These are phyloP conservation scores for Saccharomyces hybrid DNA, from an alignment of 1,139 yeast species.

Conservation along the genomic window DNA sequence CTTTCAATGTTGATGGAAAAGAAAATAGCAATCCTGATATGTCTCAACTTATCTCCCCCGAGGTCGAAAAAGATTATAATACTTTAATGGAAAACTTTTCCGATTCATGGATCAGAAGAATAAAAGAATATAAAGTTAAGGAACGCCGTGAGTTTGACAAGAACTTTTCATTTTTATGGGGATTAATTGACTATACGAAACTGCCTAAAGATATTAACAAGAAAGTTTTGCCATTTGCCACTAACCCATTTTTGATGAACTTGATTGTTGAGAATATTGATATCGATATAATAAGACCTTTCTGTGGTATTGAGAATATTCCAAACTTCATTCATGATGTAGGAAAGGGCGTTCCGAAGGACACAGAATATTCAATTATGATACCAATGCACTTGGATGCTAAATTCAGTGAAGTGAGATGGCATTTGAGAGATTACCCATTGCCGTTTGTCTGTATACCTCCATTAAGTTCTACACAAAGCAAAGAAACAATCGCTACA, in stretches of 20 bases:
- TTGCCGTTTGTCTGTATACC: slow-evolving; percentile 43
- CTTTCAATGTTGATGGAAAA: slow-evolving; percentile 9
- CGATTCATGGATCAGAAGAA: slow-evolving; percentile 65
- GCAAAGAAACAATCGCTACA: slow-evolving; percentile 27
- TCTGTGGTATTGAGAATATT: slow-evolving; percentile 45
- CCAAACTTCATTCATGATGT: slow-evolving; percentile 56
- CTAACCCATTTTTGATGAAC: slow-evolving; percentile 57
- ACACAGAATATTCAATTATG: slow-evolving; percentile 57
- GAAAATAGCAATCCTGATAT: slow-evolving; percentile 3
- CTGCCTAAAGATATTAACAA: slow-evolving; percentile 44
- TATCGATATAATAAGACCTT: slow-evolving; percentile 46
- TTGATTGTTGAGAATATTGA: slow-evolving; percentile 50
- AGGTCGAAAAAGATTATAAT: slow-evolving; percentile 13
- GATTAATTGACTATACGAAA: slow-evolving; percentile 35
- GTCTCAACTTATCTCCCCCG: slow-evolving; percentile 8
- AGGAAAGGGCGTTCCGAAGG: slow-evolving; percentile 78
- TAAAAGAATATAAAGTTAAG: slow-evolving; percentile 38
- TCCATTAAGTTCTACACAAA: slow-evolving; percentile 32
- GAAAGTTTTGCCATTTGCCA: slow-evolving; percentile 47
- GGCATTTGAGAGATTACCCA: slow-evolving; percentile 64
- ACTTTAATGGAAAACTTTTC: slow-evolving; percentile 44
- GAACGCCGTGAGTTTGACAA: slow-evolving; percentile 41
- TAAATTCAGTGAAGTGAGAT: slow-evolving; percentile 44
- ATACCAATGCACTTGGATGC: slow-evolving; percentile 51
- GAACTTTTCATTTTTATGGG: slow-evolving; percentile 49